phyloP scores from a whole-genome alignment of 257 asterid species.

The Linderniella brevidens region DNA sequence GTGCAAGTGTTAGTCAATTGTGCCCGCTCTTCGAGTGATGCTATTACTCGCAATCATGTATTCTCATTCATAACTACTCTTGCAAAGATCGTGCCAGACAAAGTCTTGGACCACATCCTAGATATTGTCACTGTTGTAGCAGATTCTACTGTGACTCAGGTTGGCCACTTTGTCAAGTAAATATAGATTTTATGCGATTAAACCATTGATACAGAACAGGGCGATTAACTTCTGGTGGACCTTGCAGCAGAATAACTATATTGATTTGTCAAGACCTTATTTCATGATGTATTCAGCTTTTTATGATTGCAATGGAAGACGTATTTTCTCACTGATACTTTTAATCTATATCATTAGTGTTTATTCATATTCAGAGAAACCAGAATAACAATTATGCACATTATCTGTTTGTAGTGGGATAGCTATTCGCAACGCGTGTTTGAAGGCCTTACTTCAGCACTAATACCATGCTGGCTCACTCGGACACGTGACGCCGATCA shows the following conservation, averaged over 20 bases:
- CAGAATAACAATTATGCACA: too few relatives aligned
- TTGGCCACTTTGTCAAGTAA: conserved; percentile 16
- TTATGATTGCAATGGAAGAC: too few relatives aligned
- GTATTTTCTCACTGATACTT: too few relatives aligned
- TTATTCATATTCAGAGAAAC: too few relatives aligned
- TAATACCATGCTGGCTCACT: conserved; percentile 81
- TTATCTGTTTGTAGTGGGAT: conserved; percentile 59
- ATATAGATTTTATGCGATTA: background rate
- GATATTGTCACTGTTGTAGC: conserved; percentile 56
- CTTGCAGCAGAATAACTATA: too few relatives aligned
- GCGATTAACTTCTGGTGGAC: too few relatives aligned
- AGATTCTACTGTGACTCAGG: conserved; percentile 73
- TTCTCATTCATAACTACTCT: conserved; percentile 61
- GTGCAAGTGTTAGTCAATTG: conserved; percentile 52
- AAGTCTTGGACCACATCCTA: conserved; percentile 52
- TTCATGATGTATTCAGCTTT: too few relatives aligned
- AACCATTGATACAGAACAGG: too few relatives aligned
- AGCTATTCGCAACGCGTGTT: conserved; percentile 61
- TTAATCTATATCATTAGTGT: too few relatives aligned
- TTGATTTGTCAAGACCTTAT: too few relatives aligned
- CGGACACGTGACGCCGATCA: conserved; percentile 33
- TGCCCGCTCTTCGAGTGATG: conserved; percentile 52
- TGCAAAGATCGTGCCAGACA: conserved; percentile 55
- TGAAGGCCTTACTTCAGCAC: conserved; percentile 76
- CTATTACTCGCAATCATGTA: conserved; percentile 58